Conservation (phyloP, 1,139 yeast species). For the Lizanozyma gosingica region DNA sequence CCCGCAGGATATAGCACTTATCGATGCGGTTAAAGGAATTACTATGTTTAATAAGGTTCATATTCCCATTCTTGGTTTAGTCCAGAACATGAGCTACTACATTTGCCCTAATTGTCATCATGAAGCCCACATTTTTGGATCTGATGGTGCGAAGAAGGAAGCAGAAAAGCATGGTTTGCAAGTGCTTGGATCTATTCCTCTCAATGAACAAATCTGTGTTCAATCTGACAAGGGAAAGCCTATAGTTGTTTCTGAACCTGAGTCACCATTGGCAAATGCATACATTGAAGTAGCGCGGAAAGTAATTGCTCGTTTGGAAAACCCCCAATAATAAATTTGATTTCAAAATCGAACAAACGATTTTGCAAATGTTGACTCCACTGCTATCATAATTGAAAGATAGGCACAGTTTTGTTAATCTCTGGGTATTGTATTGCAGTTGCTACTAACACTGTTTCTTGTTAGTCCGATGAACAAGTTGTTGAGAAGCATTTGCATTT, state of each 20-base stretch:
- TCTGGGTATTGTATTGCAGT: conserved; percentile 1
- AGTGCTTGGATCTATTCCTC: conserved; percentile 60
- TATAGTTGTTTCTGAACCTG: conserved; percentile 40
- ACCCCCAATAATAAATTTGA: no score
- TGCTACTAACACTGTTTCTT: no score
- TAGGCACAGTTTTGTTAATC: conserved; percentile 1
- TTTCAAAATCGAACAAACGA: background rate
- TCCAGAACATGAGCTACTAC: conserved; percentile 76
- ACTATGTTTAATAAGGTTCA: conserved; percentile 67
- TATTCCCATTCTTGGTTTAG: conserved; percentile 70
- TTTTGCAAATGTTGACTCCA: background rate
- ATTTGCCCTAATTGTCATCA: conserved; percentile 71
- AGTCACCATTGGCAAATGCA: conserved; percentile 23
- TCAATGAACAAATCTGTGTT: conserved; percentile 51
- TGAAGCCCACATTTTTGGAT: conserved; percentile 68
- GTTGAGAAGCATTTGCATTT: no score
- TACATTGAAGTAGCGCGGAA: conserved; percentile 38
- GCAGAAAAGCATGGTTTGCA: conserved; percentile 44
- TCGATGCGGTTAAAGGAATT: conserved; percentile 77
- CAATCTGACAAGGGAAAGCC: conserved; percentile 64
- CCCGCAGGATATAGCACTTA: conserved; percentile 78
- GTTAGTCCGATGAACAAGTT: no score
- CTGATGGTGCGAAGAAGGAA: conserved; percentile 52
- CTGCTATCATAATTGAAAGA: conserved; percentile 1
- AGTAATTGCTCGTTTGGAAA: conserved; percentile 11